Evolutionary conservation across 176 grass and related monocot species (phyloP).

Genomic region (Pontederia crassipes): DNA sequence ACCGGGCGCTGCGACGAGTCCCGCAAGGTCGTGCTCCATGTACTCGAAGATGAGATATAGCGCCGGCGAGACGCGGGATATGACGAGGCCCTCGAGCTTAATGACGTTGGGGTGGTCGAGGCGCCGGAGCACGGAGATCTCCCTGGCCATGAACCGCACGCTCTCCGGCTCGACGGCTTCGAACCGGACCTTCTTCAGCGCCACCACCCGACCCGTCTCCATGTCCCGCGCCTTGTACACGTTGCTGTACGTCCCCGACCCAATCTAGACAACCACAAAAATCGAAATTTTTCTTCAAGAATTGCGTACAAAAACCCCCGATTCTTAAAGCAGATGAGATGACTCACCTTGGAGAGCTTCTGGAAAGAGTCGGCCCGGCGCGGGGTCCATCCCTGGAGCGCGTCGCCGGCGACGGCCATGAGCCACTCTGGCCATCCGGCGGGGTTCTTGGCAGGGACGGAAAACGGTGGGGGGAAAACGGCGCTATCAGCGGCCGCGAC

Average conservation of each 20-base stretch:
- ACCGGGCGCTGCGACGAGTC: slow-evolving; percentile 25
- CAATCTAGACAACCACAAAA: slow-evolving; percentile 21
- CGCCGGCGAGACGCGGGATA: slow-evolving; percentile 33
- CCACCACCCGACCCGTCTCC: slow-evolving; percentile 30
- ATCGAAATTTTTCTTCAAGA: background rate
- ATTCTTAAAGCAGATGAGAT: background rate
- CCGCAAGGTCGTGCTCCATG: slow-evolving; percentile 92
- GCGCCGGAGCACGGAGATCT: slow-evolving; percentile 32
- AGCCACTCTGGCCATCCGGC: slow-evolving; percentile 38
- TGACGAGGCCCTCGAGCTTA: slow-evolving; percentile 31
- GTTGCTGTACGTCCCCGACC: slow-evolving; percentile 58
- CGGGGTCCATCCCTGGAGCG: slow-evolving; percentile 27
- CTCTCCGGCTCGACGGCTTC: slow-evolving; percentile 40
- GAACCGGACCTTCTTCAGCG: slow-evolving; percentile 51
- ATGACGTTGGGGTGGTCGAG: slow-evolving; percentile 42
- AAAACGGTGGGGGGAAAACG: background rate
- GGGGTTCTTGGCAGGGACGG: background rate
- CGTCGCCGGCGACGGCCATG: slow-evolving; percentile 31
- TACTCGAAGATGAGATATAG: slow-evolving; percentile 95
- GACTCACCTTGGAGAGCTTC: slow-evolving; percentile 41
- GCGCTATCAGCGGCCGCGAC: background rate
- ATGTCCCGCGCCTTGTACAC: slow-evolving; percentile 46
- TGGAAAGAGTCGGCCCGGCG: slow-evolving; percentile 37
- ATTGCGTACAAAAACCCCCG: background rate
- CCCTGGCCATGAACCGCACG: slow-evolving; percentile 46